Conservation (phyloP, 2,329 filamentous ascomycete species). For the Thelonectria olida region DNA sequence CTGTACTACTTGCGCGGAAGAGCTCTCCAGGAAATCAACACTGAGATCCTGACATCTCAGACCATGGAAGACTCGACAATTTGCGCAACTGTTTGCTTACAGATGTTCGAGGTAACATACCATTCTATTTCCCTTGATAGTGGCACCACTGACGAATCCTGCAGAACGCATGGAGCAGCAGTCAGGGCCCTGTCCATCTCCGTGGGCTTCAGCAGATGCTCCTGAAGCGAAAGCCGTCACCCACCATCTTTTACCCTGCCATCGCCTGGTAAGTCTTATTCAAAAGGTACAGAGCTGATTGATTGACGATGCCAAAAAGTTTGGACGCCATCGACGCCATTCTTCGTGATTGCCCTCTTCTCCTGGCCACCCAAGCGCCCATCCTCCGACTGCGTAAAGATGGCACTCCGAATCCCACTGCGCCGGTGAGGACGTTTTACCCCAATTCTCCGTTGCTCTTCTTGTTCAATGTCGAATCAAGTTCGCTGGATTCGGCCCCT, state of each 20-base stretch:
- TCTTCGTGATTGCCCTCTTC: constrained; percentile 7
- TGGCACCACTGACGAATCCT: background rate
- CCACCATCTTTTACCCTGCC: constrained; percentile 1
- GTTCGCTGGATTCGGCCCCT: background rate
- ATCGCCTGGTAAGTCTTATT: constrained; percentile 5
- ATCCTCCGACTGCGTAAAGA: background rate
- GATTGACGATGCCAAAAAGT: background rate
- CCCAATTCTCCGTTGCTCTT: background rate
- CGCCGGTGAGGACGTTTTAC: background rate
- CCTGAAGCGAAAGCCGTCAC: background rate
- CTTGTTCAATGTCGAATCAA: background rate
- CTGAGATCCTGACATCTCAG: background rate
- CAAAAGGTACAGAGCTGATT: background rate
- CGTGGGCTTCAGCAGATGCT: constrained; percentile 13
- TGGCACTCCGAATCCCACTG: background rate
- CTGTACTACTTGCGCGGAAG: constrained; percentile 6
- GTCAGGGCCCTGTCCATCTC: constrained; percentile 10
- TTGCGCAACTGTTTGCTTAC: constrained; percentile 1
- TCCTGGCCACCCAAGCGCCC: constrained; percentile 4
- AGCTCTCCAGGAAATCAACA: constrained; percentile 9
- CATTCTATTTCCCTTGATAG: background rate
- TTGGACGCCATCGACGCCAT: constrained; percentile 14
- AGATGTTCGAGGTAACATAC: constrained; percentile 13
- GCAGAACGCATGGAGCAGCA: constrained; percentile 10
- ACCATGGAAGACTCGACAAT: constrained; percentile 4